These are phyloP conservation scores for Talaromyces atroroseus DNA, from an alignment of 2,329 filamentous ascomycete species.

Conservation along the genomic window DNA sequence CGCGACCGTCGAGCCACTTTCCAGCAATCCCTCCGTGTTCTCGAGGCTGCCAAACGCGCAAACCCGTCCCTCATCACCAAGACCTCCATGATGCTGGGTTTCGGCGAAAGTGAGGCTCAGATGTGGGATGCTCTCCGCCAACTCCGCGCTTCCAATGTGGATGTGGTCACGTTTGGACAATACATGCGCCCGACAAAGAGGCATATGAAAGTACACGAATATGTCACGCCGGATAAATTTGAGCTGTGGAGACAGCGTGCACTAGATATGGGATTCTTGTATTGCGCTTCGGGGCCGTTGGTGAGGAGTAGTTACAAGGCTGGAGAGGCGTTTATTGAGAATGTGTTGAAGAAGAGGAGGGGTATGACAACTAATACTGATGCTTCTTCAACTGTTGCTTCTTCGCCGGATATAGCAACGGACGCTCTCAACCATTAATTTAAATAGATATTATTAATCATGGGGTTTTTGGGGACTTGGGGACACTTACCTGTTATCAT, in stretches of 20 bases:
- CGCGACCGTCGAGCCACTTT: slow-evolving; percentile 87
- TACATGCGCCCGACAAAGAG: slow-evolving; percentile 99
- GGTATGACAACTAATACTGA: slow-evolving; percentile 15
- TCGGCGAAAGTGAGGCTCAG: slow-evolving; percentile 88
- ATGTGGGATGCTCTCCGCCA: slow-evolving; percentile 73
- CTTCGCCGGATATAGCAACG: slow-evolving; percentile 16
- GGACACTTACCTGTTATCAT: neutral
- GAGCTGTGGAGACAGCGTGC: slow-evolving; percentile 87
- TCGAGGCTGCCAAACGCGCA: slow-evolving; percentile 74
- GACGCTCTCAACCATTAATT: neutral
- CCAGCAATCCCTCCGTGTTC: slow-evolving; percentile 72
- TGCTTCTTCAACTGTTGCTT: slow-evolving; percentile 16
- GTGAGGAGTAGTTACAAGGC: slow-evolving; percentile 97
- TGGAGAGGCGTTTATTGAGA: slow-evolving; percentile 97
- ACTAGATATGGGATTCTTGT: slow-evolving; percentile 91
- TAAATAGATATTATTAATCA: neutral
- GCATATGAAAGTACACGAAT: slow-evolving; percentile 94
- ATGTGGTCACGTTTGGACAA: slow-evolving; percentile 98
- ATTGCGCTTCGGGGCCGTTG: slow-evolving; percentile 87
- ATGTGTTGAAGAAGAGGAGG: slow-evolving; percentile 78
- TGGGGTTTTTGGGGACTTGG: neutral
- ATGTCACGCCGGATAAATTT: slow-evolving; percentile 85
- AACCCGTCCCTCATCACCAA: slow-evolving; percentile 85
- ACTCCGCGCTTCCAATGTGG: slow-evolving; percentile 72
- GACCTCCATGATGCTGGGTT: slow-evolving; percentile 92